phyloP scores from a whole-genome alignment of 768 basidiomycete species.

The Postia placenta region DNA sequence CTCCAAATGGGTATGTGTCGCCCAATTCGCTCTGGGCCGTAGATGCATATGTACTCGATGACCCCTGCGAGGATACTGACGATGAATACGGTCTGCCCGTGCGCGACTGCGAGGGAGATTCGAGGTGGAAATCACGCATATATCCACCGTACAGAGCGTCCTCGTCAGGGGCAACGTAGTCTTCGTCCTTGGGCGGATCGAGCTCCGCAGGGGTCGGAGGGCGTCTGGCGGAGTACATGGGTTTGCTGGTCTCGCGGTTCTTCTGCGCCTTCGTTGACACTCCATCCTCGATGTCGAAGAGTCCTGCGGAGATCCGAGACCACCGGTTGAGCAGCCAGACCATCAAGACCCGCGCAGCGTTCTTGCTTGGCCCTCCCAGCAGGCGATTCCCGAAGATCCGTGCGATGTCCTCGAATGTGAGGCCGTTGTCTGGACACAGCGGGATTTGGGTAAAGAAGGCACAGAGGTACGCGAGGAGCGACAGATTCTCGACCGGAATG shows the following conservation, averaged over 20 bases:
- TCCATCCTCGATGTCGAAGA: neutral
- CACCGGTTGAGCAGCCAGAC: conserved; percentile 23
- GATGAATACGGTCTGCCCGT: conserved; percentile 6
- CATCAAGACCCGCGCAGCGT: conserved; percentile 19
- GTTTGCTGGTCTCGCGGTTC: neutral
- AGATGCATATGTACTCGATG: neutral
- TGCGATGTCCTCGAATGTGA: conserved; percentile 39
- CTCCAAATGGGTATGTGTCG: too few relatives aligned
- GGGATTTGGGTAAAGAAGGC: conserved; percentile 48
- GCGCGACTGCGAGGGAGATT: neutral
- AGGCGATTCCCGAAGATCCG: conserved; percentile 40
- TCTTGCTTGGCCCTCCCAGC: conserved; percentile 25
- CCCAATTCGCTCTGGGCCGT: neutral
- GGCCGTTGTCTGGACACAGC: conserved; percentile 42
- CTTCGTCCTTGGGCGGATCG: neutral
- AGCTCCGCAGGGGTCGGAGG: neutral
- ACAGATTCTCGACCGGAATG: conserved; percentile 34
- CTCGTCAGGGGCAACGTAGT: neutral
- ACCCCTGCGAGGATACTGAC: conserved; percentile 6
- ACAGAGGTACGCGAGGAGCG: conserved; percentile 38
- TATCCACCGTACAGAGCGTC: neutral
- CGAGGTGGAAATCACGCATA: neutral
- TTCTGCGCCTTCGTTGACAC: neutral
- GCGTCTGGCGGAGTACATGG: neutral
- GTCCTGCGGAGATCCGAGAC: conserved; percentile 12